Base-by-base conservation (phyloP, 768 basidiomycete species). In the Pulveroboletus sp. region DNA sequence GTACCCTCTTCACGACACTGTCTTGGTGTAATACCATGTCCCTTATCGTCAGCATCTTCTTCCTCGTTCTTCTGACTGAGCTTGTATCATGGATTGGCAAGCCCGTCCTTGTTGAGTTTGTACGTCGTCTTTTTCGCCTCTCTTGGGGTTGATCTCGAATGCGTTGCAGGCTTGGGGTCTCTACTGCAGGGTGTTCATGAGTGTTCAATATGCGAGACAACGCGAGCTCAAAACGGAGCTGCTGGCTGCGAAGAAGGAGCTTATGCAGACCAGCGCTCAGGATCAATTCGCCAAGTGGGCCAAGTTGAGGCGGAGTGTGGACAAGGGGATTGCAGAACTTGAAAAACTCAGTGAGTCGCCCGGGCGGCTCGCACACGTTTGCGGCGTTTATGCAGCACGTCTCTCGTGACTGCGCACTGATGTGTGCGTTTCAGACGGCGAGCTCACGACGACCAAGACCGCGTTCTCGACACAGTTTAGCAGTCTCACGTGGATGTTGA, bases 241-340 rank as follows among this genome's bases (percentile, higher is more conserved):
- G 28, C 75, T 97, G 39, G 67, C 71, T 27, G 85, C 82, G 33
- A 94, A 94, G 70, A 77, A 86, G 24, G 92, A 97, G 64, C 81
- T 98, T 4, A 68, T 86, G 55, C 83, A 83, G 64, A 98, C 93
- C 31, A 93, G 89, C 60, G 89, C 93, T 15, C 96, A 98, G 65
- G 94, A 97, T 63, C 90, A 98, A 63, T 99, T 99, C 66, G 91
- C 93, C 17, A 97, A 93, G 71, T 98, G 96, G 95, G 95, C 95
- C 41, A 93, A 93, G 72, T 71, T 98, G 63, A 73, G 89, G 59
- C 72, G 96, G 57, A 90, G 80, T 58, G 82, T 97, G 39, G 95
- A 98, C 73, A 97, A 95, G 69, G 90, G 87, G 17, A 69, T 96
- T 15, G 80, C 83, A 36, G 93, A 99, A 48, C 76, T 98, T 4